Evolutionary conservation across 1,139 yeast species (phyloP).

Genomic region (Yamadazyma atmosphaerica): DNA sequence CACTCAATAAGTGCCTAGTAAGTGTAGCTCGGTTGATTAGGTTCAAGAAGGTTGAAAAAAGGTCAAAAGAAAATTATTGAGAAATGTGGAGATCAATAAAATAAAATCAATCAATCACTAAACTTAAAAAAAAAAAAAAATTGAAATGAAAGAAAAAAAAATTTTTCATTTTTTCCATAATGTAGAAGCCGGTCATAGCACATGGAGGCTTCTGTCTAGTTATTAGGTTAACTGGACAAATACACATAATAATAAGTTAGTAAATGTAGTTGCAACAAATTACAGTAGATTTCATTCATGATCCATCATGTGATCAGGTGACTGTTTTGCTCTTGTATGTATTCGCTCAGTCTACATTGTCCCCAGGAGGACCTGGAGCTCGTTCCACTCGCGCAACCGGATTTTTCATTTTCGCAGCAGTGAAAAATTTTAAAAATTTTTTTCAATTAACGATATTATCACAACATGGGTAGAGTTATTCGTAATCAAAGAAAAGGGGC

Average conservation of each 20-base stretch:
- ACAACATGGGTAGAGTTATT: slow-evolving; percentile 87
- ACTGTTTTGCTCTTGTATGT: background rate
- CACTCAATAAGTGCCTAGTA: no score
- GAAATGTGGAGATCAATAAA: no score
- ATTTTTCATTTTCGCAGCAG: background rate
- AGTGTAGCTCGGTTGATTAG: no score
- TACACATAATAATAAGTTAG: background rate
- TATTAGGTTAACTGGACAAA: slow-evolving; percentile 3
- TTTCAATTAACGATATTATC: slow-evolving; percentile 6
- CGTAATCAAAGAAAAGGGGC: slow-evolving; percentile 99
- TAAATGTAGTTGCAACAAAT: background rate
- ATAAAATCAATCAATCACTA: background rate
- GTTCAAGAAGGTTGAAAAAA: background rate
- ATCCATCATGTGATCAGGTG: background rate
- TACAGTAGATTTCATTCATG: background rate
- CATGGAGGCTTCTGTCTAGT: no score
- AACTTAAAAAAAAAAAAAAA: slow-evolving; percentile 1
- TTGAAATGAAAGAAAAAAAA: no score
- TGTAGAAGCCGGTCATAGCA: no score
- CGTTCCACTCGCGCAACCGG: no score
- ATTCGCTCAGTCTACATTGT: background rate
- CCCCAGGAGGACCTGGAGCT: no score
- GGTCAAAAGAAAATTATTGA: background rate
- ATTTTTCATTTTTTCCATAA: no score
- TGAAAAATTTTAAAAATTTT: background rate